Percentiles rank a stretch among this genome's conserved stretches.
phyloP scores from a whole-genome alignment of 2,329 filamentous ascomycete genomes.

The Claviceps capensis region DNA sequence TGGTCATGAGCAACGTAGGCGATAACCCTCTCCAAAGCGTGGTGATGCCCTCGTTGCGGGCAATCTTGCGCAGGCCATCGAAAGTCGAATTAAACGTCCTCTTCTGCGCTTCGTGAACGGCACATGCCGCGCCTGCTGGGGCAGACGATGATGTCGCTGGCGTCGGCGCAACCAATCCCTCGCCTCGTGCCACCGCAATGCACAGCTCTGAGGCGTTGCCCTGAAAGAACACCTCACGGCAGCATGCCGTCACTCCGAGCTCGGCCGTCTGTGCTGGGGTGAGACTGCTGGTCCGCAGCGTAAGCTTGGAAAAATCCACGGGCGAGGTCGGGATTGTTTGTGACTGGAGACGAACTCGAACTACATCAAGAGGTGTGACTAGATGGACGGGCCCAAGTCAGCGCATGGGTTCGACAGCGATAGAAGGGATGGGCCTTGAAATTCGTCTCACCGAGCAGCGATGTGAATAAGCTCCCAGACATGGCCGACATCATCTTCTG shows the following conservation, averaged over 20 bases:
- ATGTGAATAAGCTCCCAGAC: constrained; percentile 79
- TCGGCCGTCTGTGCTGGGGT: constrained; percentile 62
- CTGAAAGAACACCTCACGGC: constrained; percentile 92
- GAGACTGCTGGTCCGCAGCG: constrained; percentile 42
- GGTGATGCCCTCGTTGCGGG: constrained; percentile 73
- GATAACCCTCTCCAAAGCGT: constrained; percentile 88
- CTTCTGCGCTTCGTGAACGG: constrained; percentile 73
- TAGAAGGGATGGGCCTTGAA: not conserved
- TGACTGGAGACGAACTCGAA: constrained; percentile 86
- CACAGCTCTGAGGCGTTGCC: constrained; percentile 75
- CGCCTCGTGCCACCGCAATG: constrained; percentile 51
- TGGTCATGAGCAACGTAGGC: constrained; percentile 86
- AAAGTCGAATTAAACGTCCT: constrained; percentile 80
- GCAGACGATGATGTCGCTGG: constrained; percentile 30
- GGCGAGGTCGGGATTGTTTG: constrained; percentile 43
- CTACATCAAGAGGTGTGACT: constrained; percentile 95
- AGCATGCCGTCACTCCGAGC: constrained; percentile 86
- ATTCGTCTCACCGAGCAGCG: constrained; percentile 57
- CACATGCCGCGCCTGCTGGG: constrained; percentile 46
- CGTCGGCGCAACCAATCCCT: constrained; percentile 23
- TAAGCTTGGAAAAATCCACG: constrained; percentile 41
- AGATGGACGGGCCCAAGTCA: constrained; percentile 1
- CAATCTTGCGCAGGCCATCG: constrained; percentile 87
- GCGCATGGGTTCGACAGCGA: not conserved
- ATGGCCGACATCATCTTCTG: constrained; percentile 96